Percentiles rank a stretch among this genome's conserved stretches.
Conservation (phyloP, 305 asterid genomes). For the Petunia hybrid region DNA sequence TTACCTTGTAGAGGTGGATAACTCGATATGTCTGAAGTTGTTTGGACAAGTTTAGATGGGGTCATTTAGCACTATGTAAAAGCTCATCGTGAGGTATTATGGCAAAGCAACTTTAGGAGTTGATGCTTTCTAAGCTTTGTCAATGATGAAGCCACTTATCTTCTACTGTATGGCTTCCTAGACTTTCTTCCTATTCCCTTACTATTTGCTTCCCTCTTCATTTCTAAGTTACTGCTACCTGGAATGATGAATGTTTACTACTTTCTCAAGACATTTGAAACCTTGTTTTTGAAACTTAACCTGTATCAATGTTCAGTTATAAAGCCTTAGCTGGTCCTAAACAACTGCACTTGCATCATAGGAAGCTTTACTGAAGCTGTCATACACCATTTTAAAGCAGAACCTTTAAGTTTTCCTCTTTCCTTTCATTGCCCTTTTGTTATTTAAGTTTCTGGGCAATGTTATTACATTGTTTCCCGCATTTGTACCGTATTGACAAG, state of each 20-base stretch:
- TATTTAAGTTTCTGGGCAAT: neutral
- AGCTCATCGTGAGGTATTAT: conserved; percentile 4
- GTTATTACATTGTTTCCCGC: neutral
- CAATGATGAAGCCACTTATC: neutral
- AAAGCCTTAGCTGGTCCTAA: neutral
- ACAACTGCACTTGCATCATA: conserved; percentile 18
- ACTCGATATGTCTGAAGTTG: neutral
- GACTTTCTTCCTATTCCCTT: neutral
- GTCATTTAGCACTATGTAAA: conserved; percentile 4
- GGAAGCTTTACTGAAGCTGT: neutral
- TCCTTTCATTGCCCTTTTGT: neutral
- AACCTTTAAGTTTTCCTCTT: neutral
- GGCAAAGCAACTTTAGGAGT: neutral
- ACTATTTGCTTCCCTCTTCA: neutral
- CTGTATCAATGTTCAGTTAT: neutral
- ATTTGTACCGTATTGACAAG: neutral
- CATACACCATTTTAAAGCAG: neutral
- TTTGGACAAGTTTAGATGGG: neutral
- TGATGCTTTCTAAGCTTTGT: neutral
- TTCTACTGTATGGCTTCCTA: neutral
- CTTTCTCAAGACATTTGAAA: neutral
- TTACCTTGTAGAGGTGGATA: conserved; percentile 20
- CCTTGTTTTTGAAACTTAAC: conserved; percentile 17
- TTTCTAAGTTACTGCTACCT: neutral
- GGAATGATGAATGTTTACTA: neutral